These are phyloP conservation scores for Physaria fendleri DNA, from an alignment of 345 rosid genomes.

Conservation along the genomic window DNA sequence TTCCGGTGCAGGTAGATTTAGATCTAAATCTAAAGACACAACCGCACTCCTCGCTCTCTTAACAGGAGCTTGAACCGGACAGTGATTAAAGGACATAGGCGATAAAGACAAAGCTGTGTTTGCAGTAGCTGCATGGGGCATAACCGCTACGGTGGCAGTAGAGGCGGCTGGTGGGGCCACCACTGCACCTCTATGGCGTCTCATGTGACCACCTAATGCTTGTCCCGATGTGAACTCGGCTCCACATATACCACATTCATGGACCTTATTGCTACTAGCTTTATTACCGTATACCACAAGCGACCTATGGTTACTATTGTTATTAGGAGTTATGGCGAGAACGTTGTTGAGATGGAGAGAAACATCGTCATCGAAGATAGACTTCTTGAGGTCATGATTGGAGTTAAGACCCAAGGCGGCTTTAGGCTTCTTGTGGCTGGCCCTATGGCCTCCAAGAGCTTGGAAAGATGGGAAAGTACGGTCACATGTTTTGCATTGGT, in stretches of 20 bases:
- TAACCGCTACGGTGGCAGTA: constrained; percentile 14
- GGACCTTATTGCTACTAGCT: constrained; percentile 43
- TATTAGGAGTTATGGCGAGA: constrained; percentile 14
- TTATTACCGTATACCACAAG: constrained; percentile 19
- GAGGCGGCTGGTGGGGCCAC: constrained; percentile 16
- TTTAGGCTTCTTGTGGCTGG: constrained; percentile 92
- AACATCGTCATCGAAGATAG: constrained; percentile 40
- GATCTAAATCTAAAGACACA: constrained; percentile 79
- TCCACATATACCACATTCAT: constrained; percentile 89
- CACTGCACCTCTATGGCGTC: constrained; percentile 65
- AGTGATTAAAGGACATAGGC: constrained; percentile 34
- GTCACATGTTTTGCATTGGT: constrained; percentile 90
- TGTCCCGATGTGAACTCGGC: constrained; percentile 90
- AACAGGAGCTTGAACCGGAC: constrained; percentile 34
- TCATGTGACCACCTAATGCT: constrained; percentile 98
- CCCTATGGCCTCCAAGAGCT: constrained; percentile 96
- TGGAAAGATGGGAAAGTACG: constrained; percentile 87
- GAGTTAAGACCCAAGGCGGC: constrained; percentile 10
- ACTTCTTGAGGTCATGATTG: constrained; percentile 31
- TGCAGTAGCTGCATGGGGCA: constrained; percentile 14
- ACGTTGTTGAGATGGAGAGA: constrained; percentile 53
- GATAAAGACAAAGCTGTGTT: constrained; percentile 42
- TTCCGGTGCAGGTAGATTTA: constrained; percentile 93
- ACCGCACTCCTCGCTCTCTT: constrained; percentile 38
- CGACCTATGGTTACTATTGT: constrained; percentile 24